phyloP scores from a whole-genome alignment of 2,329 filamentous ascomycete species.

The Microascus cirrosus region DNA sequence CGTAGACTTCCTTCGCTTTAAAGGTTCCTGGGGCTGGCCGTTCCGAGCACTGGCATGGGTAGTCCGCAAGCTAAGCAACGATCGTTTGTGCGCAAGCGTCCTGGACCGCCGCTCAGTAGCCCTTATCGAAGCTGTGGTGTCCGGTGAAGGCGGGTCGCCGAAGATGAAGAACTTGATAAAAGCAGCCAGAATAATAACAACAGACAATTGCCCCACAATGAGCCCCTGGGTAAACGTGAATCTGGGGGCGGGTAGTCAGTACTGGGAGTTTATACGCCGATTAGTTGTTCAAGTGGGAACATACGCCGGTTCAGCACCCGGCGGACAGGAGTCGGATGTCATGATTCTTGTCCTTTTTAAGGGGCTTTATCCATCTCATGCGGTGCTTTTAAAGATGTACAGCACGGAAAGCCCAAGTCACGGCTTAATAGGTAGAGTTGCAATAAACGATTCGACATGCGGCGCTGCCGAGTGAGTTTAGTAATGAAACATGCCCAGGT shows the following conservation, averaged over 20 bases:
- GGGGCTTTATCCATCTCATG: neutral
- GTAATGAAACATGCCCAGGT: neutral
- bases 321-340: slow-evolving; percentile 29
- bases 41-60: slow-evolving; percentile 6
- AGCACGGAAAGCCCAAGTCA: neutral
- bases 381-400: neutral
- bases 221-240: slow-evolving; percentile 90
- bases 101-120: slow-evolving; percentile 64
- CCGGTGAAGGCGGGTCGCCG: slow-evolving; percentile 77
- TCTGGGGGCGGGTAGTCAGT: slow-evolving; percentile 31
- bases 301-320: slow-evolving; percentile 33
- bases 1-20: slow-evolving; percentile 58
- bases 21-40: slow-evolving; percentile 25
- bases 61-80: slow-evolving; percentile 52
- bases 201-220: slow-evolving; percentile 83
- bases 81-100: slow-evolving; percentile 66
- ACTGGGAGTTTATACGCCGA: neutral
- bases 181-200: slow-evolving; percentile 79
- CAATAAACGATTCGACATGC: too few species aligned
- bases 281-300: slow-evolving; percentile 10
- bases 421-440: too few species aligned
- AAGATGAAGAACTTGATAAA: slow-evolving; percentile 99
- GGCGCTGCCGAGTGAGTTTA: neutral
- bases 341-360: slow-evolving; percentile 15
- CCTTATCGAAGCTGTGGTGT: slow-evolving; percentile 64